A percentile compares a stretch with the other conserved stretches of the same genome.
phyloP scores from a whole-genome alignment of 1,284 basidiomycete genomes.

The Macrocystidia cucumis region DNA sequence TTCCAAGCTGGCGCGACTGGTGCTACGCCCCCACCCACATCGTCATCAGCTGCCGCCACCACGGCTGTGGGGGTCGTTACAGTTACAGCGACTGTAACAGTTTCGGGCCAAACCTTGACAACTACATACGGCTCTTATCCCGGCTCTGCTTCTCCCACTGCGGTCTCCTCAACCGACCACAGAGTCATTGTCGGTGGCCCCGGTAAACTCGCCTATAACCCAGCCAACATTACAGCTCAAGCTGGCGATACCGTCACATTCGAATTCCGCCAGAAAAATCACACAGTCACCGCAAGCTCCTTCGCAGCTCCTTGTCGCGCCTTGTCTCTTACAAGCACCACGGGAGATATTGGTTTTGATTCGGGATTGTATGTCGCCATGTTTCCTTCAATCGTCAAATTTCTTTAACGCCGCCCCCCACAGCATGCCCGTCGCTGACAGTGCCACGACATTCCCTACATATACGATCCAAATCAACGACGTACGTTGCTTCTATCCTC shows the following conservation, averaged over 20 bases:
- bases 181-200: slow-evolving; percentile 42
- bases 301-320: slow-evolving; percentile 48
- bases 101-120: slow-evolving; percentile 14
- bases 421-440: slow-evolving; percentile 41
- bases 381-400: slow-evolving; percentile 1
- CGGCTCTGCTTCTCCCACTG: slow-evolving; percentile 21
- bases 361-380: slow-evolving; percentile 44
- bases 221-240: slow-evolving; percentile 47
- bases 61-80: neutral
- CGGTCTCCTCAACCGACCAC: slow-evolving; percentile 30
- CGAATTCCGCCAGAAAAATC: slow-evolving; percentile 45
- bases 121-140: slow-evolving; percentile 24
- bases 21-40: slow-evolving; percentile 1
- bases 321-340: slow-evolving; percentile 38
- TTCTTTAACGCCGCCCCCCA: slow-evolving; percentile 8
- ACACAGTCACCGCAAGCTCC: slow-evolving; percentile 47
- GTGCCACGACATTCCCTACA: slow-evolving; percentile 40
- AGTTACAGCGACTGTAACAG: slow-evolving; percentile 5
- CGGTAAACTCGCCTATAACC: slow-evolving; percentile 37
- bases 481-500: slow-evolving; percentile 44
- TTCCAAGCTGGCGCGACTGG: slow-evolving; percentile 33
- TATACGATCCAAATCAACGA: slow-evolving; percentile 50
- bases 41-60: slow-evolving; percentile 1
- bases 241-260: slow-evolving; percentile 57
- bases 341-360: slow-evolving; percentile 47